phyloP scores from a whole-genome alignment of 2,329 filamentous ascomycete species.

The Calonectria leucothoes region DNA sequence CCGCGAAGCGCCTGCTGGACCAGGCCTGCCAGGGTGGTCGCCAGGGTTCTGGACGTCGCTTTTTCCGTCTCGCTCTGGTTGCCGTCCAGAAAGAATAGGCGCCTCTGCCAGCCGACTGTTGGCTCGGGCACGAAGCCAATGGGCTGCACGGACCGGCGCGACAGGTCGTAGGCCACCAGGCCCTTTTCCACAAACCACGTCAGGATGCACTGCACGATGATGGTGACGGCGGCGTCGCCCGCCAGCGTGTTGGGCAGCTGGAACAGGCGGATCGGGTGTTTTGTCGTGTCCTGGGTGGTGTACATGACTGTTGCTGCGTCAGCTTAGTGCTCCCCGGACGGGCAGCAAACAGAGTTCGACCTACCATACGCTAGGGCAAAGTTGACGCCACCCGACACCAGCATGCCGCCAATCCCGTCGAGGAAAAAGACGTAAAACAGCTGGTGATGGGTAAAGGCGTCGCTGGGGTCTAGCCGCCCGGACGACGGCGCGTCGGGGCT shows the following conservation, averaged over 20 bases:
- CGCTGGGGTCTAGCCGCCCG: constrained; percentile 48
- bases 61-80: neutral
- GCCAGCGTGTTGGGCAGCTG: constrained; percentile 63
- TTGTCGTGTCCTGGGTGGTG: constrained; percentile 48
- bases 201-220: constrained; percentile 61
- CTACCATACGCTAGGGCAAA: constrained; percentile 62
- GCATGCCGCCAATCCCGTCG: constrained; percentile 56
- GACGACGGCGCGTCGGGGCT: neutral
- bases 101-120: constrained; percentile 47
- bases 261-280: constrained; percentile 59
- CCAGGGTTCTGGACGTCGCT: neutral
- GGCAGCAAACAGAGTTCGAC: neutral
- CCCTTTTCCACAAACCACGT: constrained; percentile 63
- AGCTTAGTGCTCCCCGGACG: too few relatives aligned
- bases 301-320: constrained; percentile 56
- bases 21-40: constrained; percentile 26
- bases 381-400: constrained; percentile 61
- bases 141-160: constrained; percentile 56
- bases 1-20: constrained; percentile 44
- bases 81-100: constrained; percentile 45
- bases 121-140: constrained; percentile 58
- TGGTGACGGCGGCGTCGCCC: constrained; percentile 61
- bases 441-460: constrained; percentile 53
- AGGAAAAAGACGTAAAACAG: constrained; percentile 60
- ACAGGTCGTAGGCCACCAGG: constrained; percentile 61